Base-by-base conservation (phyloP, 495 filamentous ascomycete species). In the Podospora anserina region DNA sequence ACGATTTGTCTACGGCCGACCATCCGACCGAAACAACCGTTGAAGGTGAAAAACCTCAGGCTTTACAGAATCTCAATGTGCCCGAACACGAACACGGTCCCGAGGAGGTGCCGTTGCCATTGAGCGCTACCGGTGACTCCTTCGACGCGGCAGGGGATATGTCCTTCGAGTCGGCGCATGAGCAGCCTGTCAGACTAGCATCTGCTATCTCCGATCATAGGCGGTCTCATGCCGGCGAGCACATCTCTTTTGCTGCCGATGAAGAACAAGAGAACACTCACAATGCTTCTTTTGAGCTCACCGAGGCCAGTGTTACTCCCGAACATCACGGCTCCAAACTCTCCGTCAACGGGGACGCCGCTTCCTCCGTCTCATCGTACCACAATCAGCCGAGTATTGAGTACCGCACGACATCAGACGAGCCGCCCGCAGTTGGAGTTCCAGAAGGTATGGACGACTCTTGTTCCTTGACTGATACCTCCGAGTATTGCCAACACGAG, bases 381-480 rank as follows among this genome's bases (percentile, higher is more conserved):
- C 59, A 61, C 0, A 26, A 28, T 30, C 26, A 61, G 1, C 20
- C 26, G 18, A 32, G 26, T 26, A 32, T 6, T 13, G 30, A 32
- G 23, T 16, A 32, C 23, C 15, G 6, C 20, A 26, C 16, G 26
- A 28, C 16, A 28, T 30, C 23, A 61, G 26, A 16, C 15, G 61
- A 44, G 18, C 15, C 16, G 9, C 9, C 61, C 2, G 34, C 19
- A 2, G n/a, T 44, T 3, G 61, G 15, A 19, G 7, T 63, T 5
- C 30, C 61, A 0, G 32, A 4, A 19, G 30, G 23, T 19, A 63
- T 63, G 32, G 61, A 63, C 18, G 61, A 49, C 34, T 63, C 61
- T 6, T 63, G 30, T 32, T 63, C 61, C 5, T 7, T 39, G 5
- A 28, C 59, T 18, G 59, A 61, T 27, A 6, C 26, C 18, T 63